Evolutionary conservation across 495 filamentous ascomycete genomes (phyloP).

Genomic region (Cryomyces minteri): DNA sequence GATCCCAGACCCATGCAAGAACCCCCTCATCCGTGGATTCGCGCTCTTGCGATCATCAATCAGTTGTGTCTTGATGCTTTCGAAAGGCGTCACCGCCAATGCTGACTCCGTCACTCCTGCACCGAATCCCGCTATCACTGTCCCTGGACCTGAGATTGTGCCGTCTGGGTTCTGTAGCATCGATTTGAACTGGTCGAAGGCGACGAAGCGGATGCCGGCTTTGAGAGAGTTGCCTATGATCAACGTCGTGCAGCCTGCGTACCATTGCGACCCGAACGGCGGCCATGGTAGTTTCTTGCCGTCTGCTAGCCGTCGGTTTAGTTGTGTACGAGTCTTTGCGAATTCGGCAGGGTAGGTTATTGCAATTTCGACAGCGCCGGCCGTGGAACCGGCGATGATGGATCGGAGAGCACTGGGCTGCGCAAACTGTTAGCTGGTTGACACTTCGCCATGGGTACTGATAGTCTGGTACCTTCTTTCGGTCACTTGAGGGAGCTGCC

Average conservation of each 20-base stretch:
- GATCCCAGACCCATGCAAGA: slow-evolving; percentile 73
- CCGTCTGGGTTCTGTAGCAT: slow-evolving; percentile 70
- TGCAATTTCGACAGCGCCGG: slow-evolving; percentile 89
- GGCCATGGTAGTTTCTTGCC: slow-evolving; percentile 89
- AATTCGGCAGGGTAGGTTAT: slow-evolving; percentile 99
- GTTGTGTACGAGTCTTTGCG: slow-evolving; percentile 87
- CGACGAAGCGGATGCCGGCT: slow-evolving; percentile 88
- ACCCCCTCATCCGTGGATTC: slow-evolving; percentile 77
- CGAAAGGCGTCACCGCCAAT: slow-evolving; percentile 87
- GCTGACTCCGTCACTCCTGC: slow-evolving; percentile 89
- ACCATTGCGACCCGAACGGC: slow-evolving; percentile 87
- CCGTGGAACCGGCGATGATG: slow-evolving; percentile 73
- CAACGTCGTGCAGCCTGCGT: slow-evolving; percentile 91
- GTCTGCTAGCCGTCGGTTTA: slow-evolving; percentile 67
- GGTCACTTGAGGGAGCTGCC: no score
- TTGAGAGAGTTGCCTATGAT: slow-evolving; percentile 95
- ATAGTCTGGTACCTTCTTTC: no score
- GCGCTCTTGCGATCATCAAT: slow-evolving; percentile 89
- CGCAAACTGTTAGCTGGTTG: neutral
- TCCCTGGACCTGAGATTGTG: slow-evolving; percentile 75
- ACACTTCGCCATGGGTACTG: no score
- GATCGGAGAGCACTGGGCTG: slow-evolving; percentile 69
- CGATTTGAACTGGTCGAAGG: slow-evolving; percentile 82
- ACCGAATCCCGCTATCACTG: slow-evolving; percentile 85
- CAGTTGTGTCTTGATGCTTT: slow-evolving; percentile 75